phyloP scores from a whole-genome alignment of 805 yeast species.

The Nakazawaea peltata region DNA sequence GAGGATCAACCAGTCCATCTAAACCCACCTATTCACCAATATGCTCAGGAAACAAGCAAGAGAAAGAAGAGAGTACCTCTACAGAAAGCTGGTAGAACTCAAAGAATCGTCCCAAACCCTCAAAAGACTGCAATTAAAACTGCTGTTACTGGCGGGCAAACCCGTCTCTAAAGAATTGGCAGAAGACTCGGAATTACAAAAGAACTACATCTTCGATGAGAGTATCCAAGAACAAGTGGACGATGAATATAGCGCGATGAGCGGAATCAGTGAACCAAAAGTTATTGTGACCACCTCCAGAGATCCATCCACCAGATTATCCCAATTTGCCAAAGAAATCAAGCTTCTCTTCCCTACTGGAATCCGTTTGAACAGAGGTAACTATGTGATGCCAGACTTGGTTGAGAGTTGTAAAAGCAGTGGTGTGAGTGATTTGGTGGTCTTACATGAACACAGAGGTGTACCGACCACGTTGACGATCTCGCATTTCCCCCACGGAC shows the following conservation, averaged over 20 bases:
- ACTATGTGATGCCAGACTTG: constrained; percentile 74
- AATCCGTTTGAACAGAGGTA: constrained; percentile 88
- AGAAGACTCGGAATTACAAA: constrained; percentile 75
- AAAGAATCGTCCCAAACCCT: constrained; percentile 84
- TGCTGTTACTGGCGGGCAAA: constrained; percentile 87
- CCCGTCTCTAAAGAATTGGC: constrained; percentile 85
- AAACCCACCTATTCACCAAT: too few species aligned
- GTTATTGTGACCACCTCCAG: constrained; percentile 90
- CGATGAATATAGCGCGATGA: constrained; percentile 83
- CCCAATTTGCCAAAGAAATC: constrained; percentile 91
- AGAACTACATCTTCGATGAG: constrained; percentile 83
- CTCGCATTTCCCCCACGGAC: constrained; percentile 97
- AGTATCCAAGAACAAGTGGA: constrained; percentile 63
- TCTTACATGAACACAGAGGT: constrained; percentile 96
- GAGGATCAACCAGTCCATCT: too few species aligned
- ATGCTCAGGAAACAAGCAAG: constrained; percentile 91
- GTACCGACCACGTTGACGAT: constrained; percentile 91
- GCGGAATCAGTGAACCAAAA: constrained; percentile 88
- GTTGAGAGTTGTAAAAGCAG: constrained; percentile 74
- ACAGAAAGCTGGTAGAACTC: constrained; percentile 79
- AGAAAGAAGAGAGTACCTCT: constrained; percentile 90
- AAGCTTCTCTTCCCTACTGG: constrained; percentile 85
- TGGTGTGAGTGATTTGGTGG: constrained; percentile 74
- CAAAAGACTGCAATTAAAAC: constrained; percentile 78
- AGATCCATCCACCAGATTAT: constrained; percentile 76